phyloP scores from a whole-genome alignment of 768 basidiomycete genomes.

The Russula lepida region DNA sequence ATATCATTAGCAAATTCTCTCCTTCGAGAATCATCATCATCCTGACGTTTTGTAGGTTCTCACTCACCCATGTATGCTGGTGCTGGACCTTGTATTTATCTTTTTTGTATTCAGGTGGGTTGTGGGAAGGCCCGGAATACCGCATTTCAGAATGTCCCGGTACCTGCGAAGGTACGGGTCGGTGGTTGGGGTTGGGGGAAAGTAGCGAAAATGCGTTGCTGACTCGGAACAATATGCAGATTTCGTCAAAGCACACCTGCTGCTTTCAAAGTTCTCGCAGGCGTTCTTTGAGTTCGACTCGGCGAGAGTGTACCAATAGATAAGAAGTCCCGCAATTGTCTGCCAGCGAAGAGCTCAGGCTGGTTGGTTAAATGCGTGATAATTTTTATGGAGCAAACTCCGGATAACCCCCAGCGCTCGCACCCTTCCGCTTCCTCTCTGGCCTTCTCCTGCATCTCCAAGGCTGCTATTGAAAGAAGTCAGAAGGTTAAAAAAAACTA shows the following conservation, averaged over 20 bases:
- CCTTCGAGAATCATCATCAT: slow-evolving; percentile 60
- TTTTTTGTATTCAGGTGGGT: slow-evolving; percentile 31
- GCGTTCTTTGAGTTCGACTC: slow-evolving; percentile 68
- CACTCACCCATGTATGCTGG: not conserved
- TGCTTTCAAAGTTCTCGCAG: slow-evolving; percentile 56
- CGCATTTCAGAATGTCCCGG: slow-evolving; percentile 42
- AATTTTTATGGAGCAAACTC: not conserved
- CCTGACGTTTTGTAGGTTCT: slow-evolving; percentile 52
- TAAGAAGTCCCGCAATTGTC: not conserved
- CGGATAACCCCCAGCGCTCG: too few relatives aligned
- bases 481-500: too few relatives aligned
- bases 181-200: not conserved
- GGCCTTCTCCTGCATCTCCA: too few relatives aligned
- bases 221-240: slow-evolving; percentile 33
- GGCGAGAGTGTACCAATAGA: slow-evolving; percentile 42
- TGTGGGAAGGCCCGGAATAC: slow-evolving; percentile 48
- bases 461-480: too few relatives aligned
- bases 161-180: slow-evolving; percentile 38
- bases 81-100: not conserved
- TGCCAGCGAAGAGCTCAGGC: not conserved
- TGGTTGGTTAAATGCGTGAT: not conserved
- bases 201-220: not conserved
- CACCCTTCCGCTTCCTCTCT: too few relatives aligned
- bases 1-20: slow-evolving; percentile 46
- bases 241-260: slow-evolving; percentile 58